Percentiles rank a stretch among this genome's conserved stretches.
These are phyloP conservation scores for Acanthamoeba sp. DNA, from an alignment of 208 protist genomes.

Conservation along the genomic window DNA sequence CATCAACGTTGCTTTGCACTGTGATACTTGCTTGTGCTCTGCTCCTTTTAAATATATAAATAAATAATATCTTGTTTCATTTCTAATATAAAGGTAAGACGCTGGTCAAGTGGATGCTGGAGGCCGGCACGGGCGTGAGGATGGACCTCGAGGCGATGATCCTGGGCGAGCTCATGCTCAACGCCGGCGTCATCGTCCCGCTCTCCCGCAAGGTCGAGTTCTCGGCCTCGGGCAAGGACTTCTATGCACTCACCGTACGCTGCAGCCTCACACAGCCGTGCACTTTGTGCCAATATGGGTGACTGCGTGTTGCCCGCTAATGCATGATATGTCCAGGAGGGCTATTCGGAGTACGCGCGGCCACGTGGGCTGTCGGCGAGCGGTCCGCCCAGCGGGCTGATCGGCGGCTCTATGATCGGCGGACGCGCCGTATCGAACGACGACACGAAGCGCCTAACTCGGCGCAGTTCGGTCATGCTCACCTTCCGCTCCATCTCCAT, in stretches of 20 bases:
- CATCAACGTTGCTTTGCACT: too few species aligned
- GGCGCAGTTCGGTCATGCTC: slow-evolving; percentile 40
- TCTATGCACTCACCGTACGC: not conserved
- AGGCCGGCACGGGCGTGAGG: not conserved
- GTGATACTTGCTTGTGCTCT: too few species aligned
- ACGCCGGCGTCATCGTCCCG: not conserved
- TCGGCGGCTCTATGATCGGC: not conserved
- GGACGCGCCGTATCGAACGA: not conserved
- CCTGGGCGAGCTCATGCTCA: slow-evolving; percentile 43
- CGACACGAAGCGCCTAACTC: not conserved
- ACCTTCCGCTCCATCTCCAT: slow-evolving; percentile 33
- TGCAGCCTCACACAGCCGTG: not conserved
- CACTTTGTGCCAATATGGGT: too few species aligned
- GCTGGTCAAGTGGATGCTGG: slow-evolving; percentile 40
- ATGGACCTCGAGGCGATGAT: slow-evolving; percentile 7
- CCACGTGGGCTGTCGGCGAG: not conserved
- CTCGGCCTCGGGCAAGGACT: slow-evolving; percentile 18
- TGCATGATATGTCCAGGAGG: not conserved
- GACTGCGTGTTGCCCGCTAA: too few species aligned
- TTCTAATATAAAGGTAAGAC: not conserved
- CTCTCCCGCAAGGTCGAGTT: slow-evolving; percentile 30
- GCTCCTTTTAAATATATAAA: too few species aligned
- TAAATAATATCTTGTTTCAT: too few species aligned
- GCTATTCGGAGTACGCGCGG: not conserved
- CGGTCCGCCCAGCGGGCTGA: not conserved